Evolutionary conservation across 768 basidiomycete genomes (phyloP), one percentile per base, ranked within the genome.

Genomic region (Mycena polygramma): DNA sequence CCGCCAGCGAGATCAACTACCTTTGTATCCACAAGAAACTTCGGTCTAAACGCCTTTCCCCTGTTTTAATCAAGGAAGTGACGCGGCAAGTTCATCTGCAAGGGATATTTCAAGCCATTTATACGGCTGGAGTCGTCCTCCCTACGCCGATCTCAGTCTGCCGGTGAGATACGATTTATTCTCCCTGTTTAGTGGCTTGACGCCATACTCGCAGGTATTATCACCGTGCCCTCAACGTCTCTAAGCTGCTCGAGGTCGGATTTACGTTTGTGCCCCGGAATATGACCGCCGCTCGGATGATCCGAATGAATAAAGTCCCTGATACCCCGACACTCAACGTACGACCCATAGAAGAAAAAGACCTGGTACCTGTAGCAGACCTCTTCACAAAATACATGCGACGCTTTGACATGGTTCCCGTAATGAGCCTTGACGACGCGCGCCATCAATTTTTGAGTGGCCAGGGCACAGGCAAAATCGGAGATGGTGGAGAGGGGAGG

Each of bases 1-100:
- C 81, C 36, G 89, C 91, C 49, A 91, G 91, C 78, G 98, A 99
- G 81, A 97, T 99, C 83, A 99, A 99, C 80, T 99, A 94, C 81
- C 92, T 99, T 58, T 97, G 96, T 76, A 91, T 98, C 1, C 97
- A 98, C 87, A 99, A 99, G 85, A 98, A 98, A 81, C 83, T 99
- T 43, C 92, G 98, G 20, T 94, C 95, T 0, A 98, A 98, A 79
- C 93, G 98, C 48, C 85, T 99, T 26, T 92, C 98, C 0, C 98
- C 98, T 0, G 94, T 99, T 15, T 87, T 99, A 58, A 99, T 99
- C 83, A 98, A 98, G 79, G 98, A 99, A 77, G 93, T 99, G 30
- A 99, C 98, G 0, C 88, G 98, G 24, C 94, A 95, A 77, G 94
- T 94, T 61, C 90, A 99, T 79, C 86, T 99, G 45, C 88, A 90